These are phyloP conservation scores for Colletotrichum tanaceti DNA, from an alignment of 2,329 filamentous ascomycete species.

Conservation along the genomic window DNA sequence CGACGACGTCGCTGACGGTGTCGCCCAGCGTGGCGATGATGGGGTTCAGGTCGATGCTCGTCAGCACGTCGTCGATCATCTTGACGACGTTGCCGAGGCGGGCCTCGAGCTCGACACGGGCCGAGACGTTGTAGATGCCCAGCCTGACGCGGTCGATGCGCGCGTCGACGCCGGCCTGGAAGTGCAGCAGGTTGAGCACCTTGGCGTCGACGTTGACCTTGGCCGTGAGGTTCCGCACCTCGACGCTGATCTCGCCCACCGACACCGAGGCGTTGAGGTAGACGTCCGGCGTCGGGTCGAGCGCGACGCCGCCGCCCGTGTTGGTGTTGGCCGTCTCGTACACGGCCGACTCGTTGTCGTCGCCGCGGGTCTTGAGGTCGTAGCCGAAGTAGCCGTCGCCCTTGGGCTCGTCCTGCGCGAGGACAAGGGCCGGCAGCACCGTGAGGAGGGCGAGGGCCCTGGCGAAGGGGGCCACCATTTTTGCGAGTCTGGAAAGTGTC, in stretches of 20 bases:
- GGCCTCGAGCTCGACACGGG: conserved; percentile 69
- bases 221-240: conserved; percentile 69
- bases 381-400: conserved; percentile 67
- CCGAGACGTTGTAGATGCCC: conserved; percentile 68
- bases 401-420: conserved; percentile 44
- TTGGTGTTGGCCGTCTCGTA: conserved; percentile 66
- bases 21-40: conserved; percentile 66
- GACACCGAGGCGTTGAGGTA: conserved; percentile 69
- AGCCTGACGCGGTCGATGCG: conserved; percentile 68
- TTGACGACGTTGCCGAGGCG: conserved; percentile 68
- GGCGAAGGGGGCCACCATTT: conserved; percentile 19
- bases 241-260: conserved; percentile 68
- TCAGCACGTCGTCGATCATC: conserved; percentile 69
- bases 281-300: conserved; percentile 65
- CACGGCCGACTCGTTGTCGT: conserved; percentile 61
- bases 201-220: conserved; percentile 71
- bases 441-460: conserved; percentile 44
- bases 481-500: neutral
- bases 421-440: conserved; percentile 48
- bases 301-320: conserved; percentile 53
- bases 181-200: conserved; percentile 67
- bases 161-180: conserved; percentile 71
- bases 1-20: conserved; percentile 60
- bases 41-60: conserved; percentile 70
- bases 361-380: conserved; percentile 61